Percentiles rank a stretch among this genome's conserved stretches.
Evolutionary conservation across 164 flowering plant genomes (phyloP).

Genomic region (Dillenia suffruticosa): DNA sequence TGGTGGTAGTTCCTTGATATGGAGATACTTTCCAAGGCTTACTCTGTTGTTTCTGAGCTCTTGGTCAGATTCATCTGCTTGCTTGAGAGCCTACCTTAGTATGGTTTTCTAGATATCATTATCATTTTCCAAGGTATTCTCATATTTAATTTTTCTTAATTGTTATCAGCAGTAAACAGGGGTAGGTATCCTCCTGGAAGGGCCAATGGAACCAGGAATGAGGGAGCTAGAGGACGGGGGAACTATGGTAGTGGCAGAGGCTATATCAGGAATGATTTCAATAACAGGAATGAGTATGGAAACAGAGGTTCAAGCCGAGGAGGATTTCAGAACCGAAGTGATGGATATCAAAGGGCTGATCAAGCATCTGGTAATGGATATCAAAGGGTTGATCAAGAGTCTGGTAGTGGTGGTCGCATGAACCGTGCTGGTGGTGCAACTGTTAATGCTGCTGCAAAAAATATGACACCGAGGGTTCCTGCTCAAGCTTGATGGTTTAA

Average conservation of each 20-base stretch:
- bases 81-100: no score
- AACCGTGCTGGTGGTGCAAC: constrained; percentile 32
- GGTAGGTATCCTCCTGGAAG: constrained; percentile 38
- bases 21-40: no score
- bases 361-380: background rate
- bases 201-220: constrained; percentile 44
- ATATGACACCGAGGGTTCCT: constrained; percentile 31
- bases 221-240: constrained; percentile 57
- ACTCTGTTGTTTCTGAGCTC: no score
- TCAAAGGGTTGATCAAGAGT: constrained; percentile 21
- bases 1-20: no score
- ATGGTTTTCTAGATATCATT: no score
- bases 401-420: constrained; percentile 27
- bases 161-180: constrained; percentile 30
- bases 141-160: background rate
- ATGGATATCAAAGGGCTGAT: constrained; percentile 32
- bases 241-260: constrained; percentile 40
- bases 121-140: no score
- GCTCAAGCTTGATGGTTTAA: constrained; percentile 33
- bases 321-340: constrained; percentile 39
- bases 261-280: constrained; percentile 35
- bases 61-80: no score
- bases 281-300: constrained; percentile 30
- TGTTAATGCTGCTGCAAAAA: constrained; percentile 24
- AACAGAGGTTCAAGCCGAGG: constrained; percentile 30